Base-by-base conservation (phyloP, 768 basidiomycete species). In the Tulasnella sp. region DNA sequence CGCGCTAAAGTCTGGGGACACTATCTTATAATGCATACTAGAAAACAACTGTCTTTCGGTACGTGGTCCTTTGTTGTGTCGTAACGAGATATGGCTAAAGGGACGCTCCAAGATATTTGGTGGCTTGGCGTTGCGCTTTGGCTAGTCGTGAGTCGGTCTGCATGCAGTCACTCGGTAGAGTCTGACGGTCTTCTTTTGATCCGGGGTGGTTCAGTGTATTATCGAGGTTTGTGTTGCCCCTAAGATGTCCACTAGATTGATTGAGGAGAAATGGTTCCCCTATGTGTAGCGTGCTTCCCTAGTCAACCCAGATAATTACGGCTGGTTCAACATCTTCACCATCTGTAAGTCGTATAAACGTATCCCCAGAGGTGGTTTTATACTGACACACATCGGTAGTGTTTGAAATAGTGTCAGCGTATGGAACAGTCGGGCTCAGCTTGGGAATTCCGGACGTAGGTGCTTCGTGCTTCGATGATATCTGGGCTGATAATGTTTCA, bases 21-120 rank as follows among this genome's bases (percentile, higher is more conserved):
- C 32, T 86, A 91, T 66, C 69, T 91, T 15, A 77, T 82, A 1
- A 79, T 83, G 78, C 91, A 94, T 66, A 84, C 84, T 9, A 78
- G 87, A 45, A 78, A 76, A 63, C 94, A 99, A 66, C 79, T 99
- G 57, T 86, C 93, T 2, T 97, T 96, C 61, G 90, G 88, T 86
- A 62, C 56, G 77, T 65, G 1, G 14, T 49, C 11, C 11, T 17
- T 32, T 14, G 32, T 50, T 11, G 0, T 7, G 4, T 2, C 17
- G 2, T 15, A 21, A 19, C 23, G 17, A 11, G 3, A 34, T 2
- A 17, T 27, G 21, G 2, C 23, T 51, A 6, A 40, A 21, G 11
- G 21, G 17, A 11, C 21, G 25, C 15, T 29, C 8, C 19, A 17
- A 91, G 93, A 96, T 69, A 90, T 97, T 79, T 96, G 93, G 94